Base-by-base conservation (phyloP, 208 protist species). In the Porcisia deanei region DNA sequence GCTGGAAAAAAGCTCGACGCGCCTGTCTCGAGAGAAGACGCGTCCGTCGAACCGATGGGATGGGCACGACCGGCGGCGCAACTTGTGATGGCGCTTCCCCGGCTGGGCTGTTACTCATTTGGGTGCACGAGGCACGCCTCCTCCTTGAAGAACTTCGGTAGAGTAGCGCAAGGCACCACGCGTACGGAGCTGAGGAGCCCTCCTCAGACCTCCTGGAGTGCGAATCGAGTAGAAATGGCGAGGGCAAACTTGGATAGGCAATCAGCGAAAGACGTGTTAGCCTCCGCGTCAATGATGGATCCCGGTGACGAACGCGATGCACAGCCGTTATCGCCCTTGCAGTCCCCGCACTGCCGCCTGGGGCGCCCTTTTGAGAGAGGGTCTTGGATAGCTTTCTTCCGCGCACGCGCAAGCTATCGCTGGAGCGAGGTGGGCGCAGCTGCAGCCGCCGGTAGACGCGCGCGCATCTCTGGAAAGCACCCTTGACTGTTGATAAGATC, bases 1-100 rank as follows among this genome's bases (percentile, higher is more conserved):
- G 72, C 10, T 82, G 77, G 52, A 82, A 82, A 72, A 77, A 72
- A 1, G 58, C 30, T 37, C 77, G 77, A 34, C 77, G 77, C 22
- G 71, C 55, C 20, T 55, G 58, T 20, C 47, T n/a, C 7, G 71
- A 77, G 47, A 43, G 3, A 2, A 52, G 55, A n/a, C 43, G 16
- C 39, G 30, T 37, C 7, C 14, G 7, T 49, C 25, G 71, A 10
- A 37, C n/a, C n/a, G 67, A 72, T 43, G 20, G 25, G 49, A n/a
- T 72, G 25, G 49, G 5, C 6, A 39, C 1, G 22, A 37, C 41
- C 41, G 9, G 8, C 22, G 20, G n/a, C 22, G 6, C 63, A 8
- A 9, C 63, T 49, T 20, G 16, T 20, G 63, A 67, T 34, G 63
- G 37, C 5, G 63, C 63, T 49, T 30, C 20, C 22, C 20, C 14